Conservation (phyloP, 2,329 filamentous ascomycete species). For the Fusarium anthophilum region DNA sequence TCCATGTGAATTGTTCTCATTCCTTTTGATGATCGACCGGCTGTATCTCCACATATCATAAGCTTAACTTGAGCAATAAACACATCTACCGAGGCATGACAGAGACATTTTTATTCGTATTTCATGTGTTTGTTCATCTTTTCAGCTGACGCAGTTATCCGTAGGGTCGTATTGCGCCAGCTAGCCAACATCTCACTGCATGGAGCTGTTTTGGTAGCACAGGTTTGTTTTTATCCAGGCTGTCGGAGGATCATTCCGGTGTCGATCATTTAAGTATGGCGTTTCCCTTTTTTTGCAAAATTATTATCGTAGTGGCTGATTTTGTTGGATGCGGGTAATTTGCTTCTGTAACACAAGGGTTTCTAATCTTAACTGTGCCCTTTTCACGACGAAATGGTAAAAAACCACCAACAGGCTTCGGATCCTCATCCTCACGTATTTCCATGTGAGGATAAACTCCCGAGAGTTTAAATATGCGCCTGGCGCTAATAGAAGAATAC, state of each 20-base stretch:
- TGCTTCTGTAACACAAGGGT: not conserved
- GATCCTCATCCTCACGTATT: not conserved
- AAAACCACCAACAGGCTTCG: not conserved
- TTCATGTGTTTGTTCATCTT: not conserved
- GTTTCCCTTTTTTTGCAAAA: not conserved
- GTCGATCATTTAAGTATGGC: not conserved
- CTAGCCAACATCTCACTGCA: not conserved
- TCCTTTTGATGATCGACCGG: slow-evolving; percentile 9
- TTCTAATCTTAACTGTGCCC: not conserved
- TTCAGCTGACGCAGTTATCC: slow-evolving; percentile 15
- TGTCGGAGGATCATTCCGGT: slow-evolving; percentile 14
- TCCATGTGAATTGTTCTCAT: not conserved
- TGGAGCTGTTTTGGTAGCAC: not conserved
- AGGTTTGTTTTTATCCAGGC: not conserved
- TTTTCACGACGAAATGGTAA: not conserved
- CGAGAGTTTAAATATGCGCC: slow-evolving; percentile 7
- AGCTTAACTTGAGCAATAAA: slow-evolving; percentile 11
- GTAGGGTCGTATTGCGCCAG: slow-evolving; percentile 5
- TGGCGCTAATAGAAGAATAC: not conserved
- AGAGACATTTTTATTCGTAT: not conserved
- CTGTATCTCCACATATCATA: slow-evolving; percentile 5
- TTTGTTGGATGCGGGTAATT: not conserved
- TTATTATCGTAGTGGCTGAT: slow-evolving; percentile 12
- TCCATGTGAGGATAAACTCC: slow-evolving; percentile 22
- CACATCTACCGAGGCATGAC: not conserved